phyloP scores from a whole-genome alignment of 2,329 filamentous ascomycete species.

The Knufia fluminis region DNA sequence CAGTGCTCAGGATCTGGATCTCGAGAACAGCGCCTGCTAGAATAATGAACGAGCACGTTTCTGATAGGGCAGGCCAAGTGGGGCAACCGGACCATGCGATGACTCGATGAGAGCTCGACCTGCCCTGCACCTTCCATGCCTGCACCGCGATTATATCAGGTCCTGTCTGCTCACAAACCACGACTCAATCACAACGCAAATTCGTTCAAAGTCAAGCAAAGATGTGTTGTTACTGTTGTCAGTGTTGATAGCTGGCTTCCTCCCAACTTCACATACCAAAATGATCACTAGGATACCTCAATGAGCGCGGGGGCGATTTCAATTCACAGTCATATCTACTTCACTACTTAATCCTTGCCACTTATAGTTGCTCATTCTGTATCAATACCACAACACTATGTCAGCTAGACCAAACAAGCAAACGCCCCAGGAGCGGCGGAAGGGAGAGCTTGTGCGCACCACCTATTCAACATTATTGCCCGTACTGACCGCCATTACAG shows the following conservation, averaged over 20 bases:
- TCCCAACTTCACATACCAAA: slow-evolving; percentile 15
- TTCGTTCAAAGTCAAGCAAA: background rate
- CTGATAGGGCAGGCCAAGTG: slow-evolving; percentile 1
- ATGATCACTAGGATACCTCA: slow-evolving; percentile 38
- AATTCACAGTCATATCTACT: slow-evolving; percentile 13
- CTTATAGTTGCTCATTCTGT: background rate
- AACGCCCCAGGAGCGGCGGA: slow-evolving; percentile 67
- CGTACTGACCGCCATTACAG: slow-evolving; percentile 28
- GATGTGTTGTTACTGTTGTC: background rate
- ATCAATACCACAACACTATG: slow-evolving; percentile 35
- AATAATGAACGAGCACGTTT: background rate
- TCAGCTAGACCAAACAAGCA: slow-evolving; percentile 44
- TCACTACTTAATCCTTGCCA: slow-evolving; percentile 3
- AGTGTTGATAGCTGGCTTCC: background rate
- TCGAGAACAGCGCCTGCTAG: background rate
- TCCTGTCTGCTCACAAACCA: background rate
- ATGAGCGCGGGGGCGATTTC: slow-evolving; percentile 31
- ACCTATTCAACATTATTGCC: slow-evolving; percentile 6
- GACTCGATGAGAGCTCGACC: background rate
- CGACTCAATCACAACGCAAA: background rate
- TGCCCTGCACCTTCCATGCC: background rate
- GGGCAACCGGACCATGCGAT: background rate
- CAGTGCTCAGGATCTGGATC: no score
- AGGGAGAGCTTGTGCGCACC: slow-evolving; percentile 67
- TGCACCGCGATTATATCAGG: background rate